A percentile compares a stretch with the other conserved stretches of the same genome.
Conservation (phyloP, 164 flowering plant species). For the Echeveria elegans region DNA sequence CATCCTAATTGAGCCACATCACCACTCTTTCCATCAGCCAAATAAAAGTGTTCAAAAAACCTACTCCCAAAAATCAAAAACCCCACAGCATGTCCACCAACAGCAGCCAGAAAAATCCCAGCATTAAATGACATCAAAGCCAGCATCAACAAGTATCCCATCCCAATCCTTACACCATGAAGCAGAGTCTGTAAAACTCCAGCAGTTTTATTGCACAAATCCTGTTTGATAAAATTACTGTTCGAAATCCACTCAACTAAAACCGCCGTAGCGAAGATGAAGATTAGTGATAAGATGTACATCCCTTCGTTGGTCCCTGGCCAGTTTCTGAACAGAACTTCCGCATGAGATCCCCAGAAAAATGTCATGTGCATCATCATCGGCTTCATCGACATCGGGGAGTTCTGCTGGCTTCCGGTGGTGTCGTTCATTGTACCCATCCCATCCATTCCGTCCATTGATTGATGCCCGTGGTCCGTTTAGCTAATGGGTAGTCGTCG, state of each 20-base stretch:
- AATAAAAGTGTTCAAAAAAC: constrained; percentile 14
- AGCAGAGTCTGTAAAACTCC: constrained; percentile 14
- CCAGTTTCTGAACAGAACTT: constrained; percentile 23
- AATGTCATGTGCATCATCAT: constrained; percentile 18
- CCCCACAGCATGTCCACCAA: constrained; percentile 22
- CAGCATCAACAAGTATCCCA: constrained; percentile 26
- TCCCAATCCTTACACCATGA: constrained; percentile 15
- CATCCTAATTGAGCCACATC: constrained; percentile 14
- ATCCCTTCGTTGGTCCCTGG: constrained; percentile 20
- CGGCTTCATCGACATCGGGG: not conserved
- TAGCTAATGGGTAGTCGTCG: not conserved
- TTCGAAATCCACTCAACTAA: constrained; percentile 20
- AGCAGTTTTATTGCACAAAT: constrained; percentile 8
- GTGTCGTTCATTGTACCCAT: constrained; percentile 3
- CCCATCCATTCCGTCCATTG: not conserved
- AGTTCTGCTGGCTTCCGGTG: not conserved
- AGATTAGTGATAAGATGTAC: constrained; percentile 20
- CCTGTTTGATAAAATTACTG: constrained; percentile 10
- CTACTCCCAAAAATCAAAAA: constrained; percentile 20
- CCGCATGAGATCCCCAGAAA: constrained; percentile 22
- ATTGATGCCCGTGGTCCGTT: not conserved
- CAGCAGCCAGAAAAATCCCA: constrained; percentile 25
- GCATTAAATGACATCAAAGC: constrained; percentile 31
- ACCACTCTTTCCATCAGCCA: not conserved
- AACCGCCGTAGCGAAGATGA: constrained; percentile 19